Evolutionary conservation across 805 yeast species (phyloP), one percentile per base, ranked within the genome.

Genomic region (Hanseniaspora occidentalis): DNA sequence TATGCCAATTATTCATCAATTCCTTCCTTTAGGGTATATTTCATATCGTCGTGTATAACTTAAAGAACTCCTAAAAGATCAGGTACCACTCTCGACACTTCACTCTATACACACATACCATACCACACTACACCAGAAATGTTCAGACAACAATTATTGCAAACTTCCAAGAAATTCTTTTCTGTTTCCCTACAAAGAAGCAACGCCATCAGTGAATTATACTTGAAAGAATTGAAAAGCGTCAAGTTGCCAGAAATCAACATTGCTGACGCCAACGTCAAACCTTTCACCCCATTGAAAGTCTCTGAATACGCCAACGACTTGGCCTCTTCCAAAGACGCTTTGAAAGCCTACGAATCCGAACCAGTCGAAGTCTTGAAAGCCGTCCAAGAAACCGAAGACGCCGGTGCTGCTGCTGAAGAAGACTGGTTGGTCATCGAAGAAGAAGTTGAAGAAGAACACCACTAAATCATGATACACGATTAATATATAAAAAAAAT

Each of bases 351-450:
- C 44, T 84, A 84, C 67, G 84, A 76, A 57, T 49, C 75, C 35
- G 64, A 79, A 47, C 70, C 72, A 42, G 95, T 88, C 47, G 95
- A 86, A 64, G 81, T 84, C 49, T 70, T 69, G 43, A 68, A 73
- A 45, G 66, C 73, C 49, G 79, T 73, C 53, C 63, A 65, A 41
- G 62, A 61, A 39, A 72, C 67, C 48, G 61, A 62, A 56, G 65
- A 65, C 44, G 47, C 56, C 20, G 47, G 47, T 33, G 38, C 41
- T 14, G 41, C 40, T 8, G 41, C 37, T 17, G 54, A 54, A 37
- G 84, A 76, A 56, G 86, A 80, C 65, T 81, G 88, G 88, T 77
- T 81, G 53, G 88, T 81, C 46, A 73, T 80, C 54, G 84, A 78
- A 62, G 84, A 78, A 61, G 69, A 67, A 48, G 79, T 71, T 52